Percentiles rank a stretch among this genome's conserved stretches.
phyloP scores from a whole-genome alignment of 306 rosid species.

The Trifolium fragiferum region DNA sequence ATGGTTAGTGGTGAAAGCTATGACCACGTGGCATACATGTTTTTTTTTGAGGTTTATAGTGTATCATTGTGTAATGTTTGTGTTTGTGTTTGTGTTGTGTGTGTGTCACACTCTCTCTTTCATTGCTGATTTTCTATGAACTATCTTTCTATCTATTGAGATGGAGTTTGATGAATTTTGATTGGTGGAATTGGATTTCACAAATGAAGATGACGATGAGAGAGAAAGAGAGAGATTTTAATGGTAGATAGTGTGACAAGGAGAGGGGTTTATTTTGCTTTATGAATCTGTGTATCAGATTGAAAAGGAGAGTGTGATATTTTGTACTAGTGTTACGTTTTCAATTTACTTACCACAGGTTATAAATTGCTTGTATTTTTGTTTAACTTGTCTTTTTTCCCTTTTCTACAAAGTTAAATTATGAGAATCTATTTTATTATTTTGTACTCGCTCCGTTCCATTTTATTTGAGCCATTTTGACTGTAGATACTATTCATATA shows the following conservation, averaged over 20 bases:
- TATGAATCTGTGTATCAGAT: slow-evolving; percentile 16
- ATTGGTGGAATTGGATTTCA: slow-evolving; percentile 78
- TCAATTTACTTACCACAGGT: slow-evolving; percentile 24
- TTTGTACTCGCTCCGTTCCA: too few relatives aligned
- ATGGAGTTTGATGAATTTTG: slow-evolving; percentile 67
- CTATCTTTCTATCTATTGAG: slow-evolving; percentile 45
- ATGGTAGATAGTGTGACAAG: slow-evolving; percentile 30
- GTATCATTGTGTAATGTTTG: neutral
- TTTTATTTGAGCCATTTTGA: too few relatives aligned
- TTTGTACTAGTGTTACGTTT: slow-evolving; percentile 21
- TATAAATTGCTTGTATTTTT: slow-evolving; percentile 9
- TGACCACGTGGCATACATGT: slow-evolving; percentile 62
- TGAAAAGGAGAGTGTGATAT: slow-evolving; percentile 35
- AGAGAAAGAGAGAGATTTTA: slow-evolving; percentile 29
- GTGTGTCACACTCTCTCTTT: neutral
- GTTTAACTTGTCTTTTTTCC: neutral
- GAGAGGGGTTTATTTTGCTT: slow-evolving; percentile 11
- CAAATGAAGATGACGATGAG: slow-evolving; percentile 25
- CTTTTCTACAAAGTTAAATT: neutral
- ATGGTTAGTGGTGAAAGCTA: slow-evolving; percentile 55
- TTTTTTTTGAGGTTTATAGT: slow-evolving; percentile 29
- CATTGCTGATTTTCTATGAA: neutral
- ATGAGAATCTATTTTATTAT: neutral
- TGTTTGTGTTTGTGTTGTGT: too few relatives aligned
- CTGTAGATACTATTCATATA: too few relatives aligned